Conservation (phyloP, 805 yeast genomes). For the Saccharomyces jurei region DNA sequence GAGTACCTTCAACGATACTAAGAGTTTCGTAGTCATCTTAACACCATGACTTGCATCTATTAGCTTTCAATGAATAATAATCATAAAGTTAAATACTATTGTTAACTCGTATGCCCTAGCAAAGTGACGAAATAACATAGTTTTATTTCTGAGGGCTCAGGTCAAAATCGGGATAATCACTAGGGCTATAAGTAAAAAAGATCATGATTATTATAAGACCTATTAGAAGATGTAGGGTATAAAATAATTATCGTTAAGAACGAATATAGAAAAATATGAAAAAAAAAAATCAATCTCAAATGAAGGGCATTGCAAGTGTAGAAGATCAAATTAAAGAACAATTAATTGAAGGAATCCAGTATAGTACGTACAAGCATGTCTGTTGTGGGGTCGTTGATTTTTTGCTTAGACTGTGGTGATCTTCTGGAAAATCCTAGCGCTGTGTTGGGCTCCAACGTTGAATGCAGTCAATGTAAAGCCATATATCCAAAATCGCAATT, state of each 20-base stretch:
- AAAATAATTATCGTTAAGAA: neutral
- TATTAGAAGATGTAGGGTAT: neutral
- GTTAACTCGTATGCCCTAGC: too few relatives aligned
- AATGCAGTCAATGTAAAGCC: constrained; percentile 48
- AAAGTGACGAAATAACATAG: neutral
- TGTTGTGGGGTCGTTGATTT: constrained; percentile 89
- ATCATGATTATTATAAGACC: neutral
- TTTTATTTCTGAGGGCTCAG: neutral
- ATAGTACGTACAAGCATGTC: constrained; percentile 49
- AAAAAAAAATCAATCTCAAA: neutral
- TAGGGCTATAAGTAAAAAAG: neutral
- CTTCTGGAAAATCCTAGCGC: constrained; percentile 61
- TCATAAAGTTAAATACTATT: neutral
- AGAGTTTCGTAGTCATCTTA: constrained; percentile 5
- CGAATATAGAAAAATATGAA: neutral
- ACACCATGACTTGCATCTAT: neutral
- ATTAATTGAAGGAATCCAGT: neutral
- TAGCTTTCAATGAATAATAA: neutral
- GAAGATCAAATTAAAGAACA: neutral
- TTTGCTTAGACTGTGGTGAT: constrained; percentile 90
- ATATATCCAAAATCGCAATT: constrained; percentile 38
- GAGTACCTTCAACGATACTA: constrained; percentile 50
- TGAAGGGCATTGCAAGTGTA: neutral
- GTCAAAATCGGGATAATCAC: neutral
- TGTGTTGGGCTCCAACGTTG: constrained; percentile 34